These are phyloP conservation scores for Debaryomyces hansenii DNA, from an alignment of 805 yeast species.

Conservation along the genomic window DNA sequence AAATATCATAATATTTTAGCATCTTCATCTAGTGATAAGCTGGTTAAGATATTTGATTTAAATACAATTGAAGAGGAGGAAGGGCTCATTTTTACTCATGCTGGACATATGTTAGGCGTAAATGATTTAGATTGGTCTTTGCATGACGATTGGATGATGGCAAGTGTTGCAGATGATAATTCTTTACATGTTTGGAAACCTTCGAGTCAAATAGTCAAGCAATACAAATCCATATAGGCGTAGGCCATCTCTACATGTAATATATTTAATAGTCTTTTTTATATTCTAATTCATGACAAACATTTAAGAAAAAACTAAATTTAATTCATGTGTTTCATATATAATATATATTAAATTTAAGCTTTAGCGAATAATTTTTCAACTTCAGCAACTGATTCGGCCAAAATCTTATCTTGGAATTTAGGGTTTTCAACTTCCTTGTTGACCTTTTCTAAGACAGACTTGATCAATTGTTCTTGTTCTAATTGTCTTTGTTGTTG, in stretches of 20 bases:
- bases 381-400: conserved; percentile 88
- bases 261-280: conserved; percentile 1
- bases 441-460: conserved; percentile 87
- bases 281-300: conserved; percentile 11
- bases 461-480: conserved; percentile 85
- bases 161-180: conserved; percentile 83
- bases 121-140: conserved; percentile 84
- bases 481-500: conserved; percentile 93
- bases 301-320: conserved; percentile 2
- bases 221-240: conserved; percentile 6
- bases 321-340: conserved; percentile 1
- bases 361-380: conserved; percentile 74
- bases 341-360: conserved; percentile 12
- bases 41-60: conserved; percentile 64
- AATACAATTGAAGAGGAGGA: conserved; percentile 21
- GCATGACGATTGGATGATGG: conserved; percentile 65
- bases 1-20: conserved; percentile 54
- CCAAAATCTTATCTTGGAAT: conserved; percentile 90
- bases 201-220: conserved; percentile 19
- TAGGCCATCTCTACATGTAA: neutral
- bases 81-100: conserved; percentile 61
- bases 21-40: conserved; percentile 61
- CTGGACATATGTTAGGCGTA: conserved; percentile 86
- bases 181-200: conserved; percentile 89
- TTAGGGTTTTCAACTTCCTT: conserved; percentile 80